Base-by-base conservation (phyloP, 148 eudicot genomes). In the Suaeda aralocaspica region DNA sequence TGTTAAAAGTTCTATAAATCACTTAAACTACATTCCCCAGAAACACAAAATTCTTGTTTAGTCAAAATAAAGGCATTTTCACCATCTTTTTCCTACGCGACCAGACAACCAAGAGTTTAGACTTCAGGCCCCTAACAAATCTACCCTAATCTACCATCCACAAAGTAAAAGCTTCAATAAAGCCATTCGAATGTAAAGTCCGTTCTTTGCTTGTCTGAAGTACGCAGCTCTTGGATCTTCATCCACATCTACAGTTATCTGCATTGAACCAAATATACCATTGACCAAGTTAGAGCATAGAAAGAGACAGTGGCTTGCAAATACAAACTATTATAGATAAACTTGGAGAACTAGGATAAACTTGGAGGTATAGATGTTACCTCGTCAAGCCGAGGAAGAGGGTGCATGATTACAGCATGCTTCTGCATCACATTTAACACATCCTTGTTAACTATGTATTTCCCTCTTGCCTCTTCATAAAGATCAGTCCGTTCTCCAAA, bases 381-480 rank as follows among this genome's bases (percentile, higher is more conserved):
- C 98, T 93, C 98, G 55, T 93, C 98, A 26, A 93, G 98, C 66
- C 98, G 83, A n/a, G 98, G 98, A 66, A 93, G 87, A 78, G 98
- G 98, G 68, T 93, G 98, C 98, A 93, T 90, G 69, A 93, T 84
- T 30, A 88, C 88, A 50, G 96, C 92, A 81, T 93, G 92, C 75
- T 88, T 88, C 76, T 84, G 92, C 96, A 93, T 90, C 67, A 77
- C 92, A 34, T 66, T 64, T 79, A 93, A 70, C 59, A 90, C 85
- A 59, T 78, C 71, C 49, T 50, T 16, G 74, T 90, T 86, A 46
- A 93, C 89, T 72, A 93, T 93, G 82, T 88, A 93, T 74, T 88
- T 93, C 53, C 98, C 96, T 77, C 90, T 83, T 55, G 96, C 98
- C 76, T 79, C 86, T 79, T 90, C 91, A 31, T 93, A 93, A 31